Evolutionary conservation across 2,329 filamentous ascomycete species (phyloP).

Genomic region (Zasmidium cellare): DNA sequence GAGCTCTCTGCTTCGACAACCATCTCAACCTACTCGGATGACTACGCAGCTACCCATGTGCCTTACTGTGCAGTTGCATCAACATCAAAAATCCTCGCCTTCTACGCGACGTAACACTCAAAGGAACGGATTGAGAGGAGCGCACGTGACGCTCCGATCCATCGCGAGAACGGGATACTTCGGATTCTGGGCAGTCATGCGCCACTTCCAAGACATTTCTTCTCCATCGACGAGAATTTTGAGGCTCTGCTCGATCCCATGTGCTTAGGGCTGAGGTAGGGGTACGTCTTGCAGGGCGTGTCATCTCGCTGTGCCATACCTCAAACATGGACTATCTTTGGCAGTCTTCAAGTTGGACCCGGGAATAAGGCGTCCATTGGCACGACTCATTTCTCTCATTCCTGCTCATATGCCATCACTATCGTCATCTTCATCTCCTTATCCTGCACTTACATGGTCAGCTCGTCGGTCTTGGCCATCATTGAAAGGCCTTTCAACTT

Average conservation of each 20-base stretch:
- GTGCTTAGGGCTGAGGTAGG: background rate
- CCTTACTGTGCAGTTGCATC: background rate
- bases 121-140: background rate
- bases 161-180: background rate
- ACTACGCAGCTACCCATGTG: background rate
- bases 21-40: background rate
- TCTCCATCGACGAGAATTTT: constrained; percentile 2
- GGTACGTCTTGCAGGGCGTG: background rate
- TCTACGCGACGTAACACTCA: background rate
- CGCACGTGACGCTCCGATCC: background rate
- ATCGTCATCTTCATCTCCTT: constrained; percentile 8
- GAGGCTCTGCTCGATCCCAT: constrained; percentile 1
- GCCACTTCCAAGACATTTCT: background rate
- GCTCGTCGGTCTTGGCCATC: background rate
- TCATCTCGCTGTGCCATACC: background rate
- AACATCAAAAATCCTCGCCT: background rate
- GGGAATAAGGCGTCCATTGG: background rate
- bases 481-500: constrained; percentile 7
- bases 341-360: background rate
- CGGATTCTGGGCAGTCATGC: background rate
- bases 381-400: background rate
- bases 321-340: background rate
- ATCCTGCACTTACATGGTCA: constrained; percentile 9
- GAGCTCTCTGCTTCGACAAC: background rate
- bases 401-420: background rate